Evolutionary conservation across 1,284 basidiomycete species (phyloP).

Genomic region (Ceratobasidium sp.): DNA sequence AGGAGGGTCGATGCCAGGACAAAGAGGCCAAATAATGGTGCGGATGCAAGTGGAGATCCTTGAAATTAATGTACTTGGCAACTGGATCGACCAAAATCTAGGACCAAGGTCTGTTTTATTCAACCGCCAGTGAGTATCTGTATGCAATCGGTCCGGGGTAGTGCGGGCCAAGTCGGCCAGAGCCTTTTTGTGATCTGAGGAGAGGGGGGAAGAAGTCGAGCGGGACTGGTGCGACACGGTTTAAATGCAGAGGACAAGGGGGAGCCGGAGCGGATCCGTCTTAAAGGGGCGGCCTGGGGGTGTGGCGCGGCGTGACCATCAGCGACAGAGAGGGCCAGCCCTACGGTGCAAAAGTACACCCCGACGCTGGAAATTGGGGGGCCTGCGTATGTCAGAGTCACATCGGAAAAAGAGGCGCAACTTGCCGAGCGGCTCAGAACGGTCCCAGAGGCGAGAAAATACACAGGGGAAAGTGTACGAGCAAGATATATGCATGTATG

Average conservation of each 20-base stretch:
- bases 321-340: conserved; percentile 18
- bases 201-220: neutral
- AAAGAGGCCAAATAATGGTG: conserved; percentile 9
- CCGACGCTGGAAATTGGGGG: conserved; percentile 31
- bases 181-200: neutral
- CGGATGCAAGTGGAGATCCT: conserved; percentile 31
- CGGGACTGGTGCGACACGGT: neutral
- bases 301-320: conserved; percentile 37
- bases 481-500: conserved; percentile 9
- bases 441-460: conserved; percentile 9
- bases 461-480: neutral
- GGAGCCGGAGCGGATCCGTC: neutral
- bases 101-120: conserved; percentile 16
- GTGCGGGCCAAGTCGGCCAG: neutral
- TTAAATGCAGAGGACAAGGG: conserved; percentile 3
- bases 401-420: conserved; percentile 40
- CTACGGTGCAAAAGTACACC: neutral
- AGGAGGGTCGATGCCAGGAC: conserved; percentile 10
- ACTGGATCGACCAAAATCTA: conserved; percentile 7
- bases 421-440: conserved; percentile 18
- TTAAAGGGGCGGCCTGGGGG: conserved; percentile 36
- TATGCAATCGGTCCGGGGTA: conserved; percentile 5
- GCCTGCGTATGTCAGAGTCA: conserved; percentile 32
- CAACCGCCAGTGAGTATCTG: neutral
- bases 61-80: conserved; percentile 7